Conservation (phyloP, 306 rosid species). For the Pterocarpus macrocarpus region DNA sequence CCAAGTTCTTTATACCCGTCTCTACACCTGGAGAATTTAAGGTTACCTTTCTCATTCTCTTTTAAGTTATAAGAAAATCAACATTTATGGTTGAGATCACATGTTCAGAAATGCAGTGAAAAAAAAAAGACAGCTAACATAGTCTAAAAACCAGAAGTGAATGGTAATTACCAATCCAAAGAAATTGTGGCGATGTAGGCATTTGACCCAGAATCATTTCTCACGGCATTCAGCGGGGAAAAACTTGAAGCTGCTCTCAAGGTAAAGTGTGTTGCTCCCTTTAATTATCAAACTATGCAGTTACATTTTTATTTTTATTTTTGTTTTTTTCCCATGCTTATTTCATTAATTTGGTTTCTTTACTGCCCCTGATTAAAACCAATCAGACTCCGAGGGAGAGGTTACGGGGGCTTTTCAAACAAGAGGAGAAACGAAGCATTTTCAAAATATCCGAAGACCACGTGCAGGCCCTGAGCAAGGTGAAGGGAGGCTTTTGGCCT, state of each 20-base stretch:
- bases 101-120: not conserved
- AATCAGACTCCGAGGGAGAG: slow-evolving; percentile 48
- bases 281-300: not conserved
- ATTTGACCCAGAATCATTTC: slow-evolving; percentile 71
- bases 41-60: slow-evolving; percentile 45
- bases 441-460: slow-evolving; percentile 58
- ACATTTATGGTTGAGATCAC: not conserved
- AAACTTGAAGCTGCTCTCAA: slow-evolving; percentile 69
- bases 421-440: slow-evolving; percentile 61
- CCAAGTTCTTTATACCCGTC: slow-evolving; percentile 51
- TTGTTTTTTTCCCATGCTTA: not conserved
- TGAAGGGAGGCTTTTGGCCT: slow-evolving; percentile 60
- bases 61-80: not conserved
- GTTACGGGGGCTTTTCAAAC: slow-evolving; percentile 57
- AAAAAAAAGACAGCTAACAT: not conserved
- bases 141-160: not conserved
- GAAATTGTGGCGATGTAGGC: slow-evolving; percentile 47
- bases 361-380: not conserved
- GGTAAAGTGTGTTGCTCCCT: slow-evolving; percentile 35
- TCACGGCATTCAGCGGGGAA: slow-evolving; percentile 69
- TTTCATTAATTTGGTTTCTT: not conserved
- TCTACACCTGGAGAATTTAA: slow-evolving; percentile 57
- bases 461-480: slow-evolving; percentile 53
- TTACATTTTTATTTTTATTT: too few relatives aligned
- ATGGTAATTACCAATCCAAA: not conserved